phyloP scores from a whole-genome alignment of 768 basidiomycete species.

The Mycena olivaceomarginata region DNA sequence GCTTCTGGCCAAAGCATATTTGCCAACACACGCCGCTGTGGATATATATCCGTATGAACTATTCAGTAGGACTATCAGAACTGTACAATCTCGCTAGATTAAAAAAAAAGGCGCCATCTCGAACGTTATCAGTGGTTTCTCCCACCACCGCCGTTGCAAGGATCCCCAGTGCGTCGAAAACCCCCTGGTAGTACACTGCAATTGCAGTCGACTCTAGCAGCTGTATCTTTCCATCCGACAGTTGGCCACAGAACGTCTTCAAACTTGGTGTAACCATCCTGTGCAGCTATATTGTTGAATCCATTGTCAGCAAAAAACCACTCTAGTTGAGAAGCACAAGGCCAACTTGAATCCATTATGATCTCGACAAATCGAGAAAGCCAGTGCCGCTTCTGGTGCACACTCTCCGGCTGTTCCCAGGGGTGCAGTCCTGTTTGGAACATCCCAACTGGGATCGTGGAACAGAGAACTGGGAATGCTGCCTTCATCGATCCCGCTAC shows the following conservation, averaged over 20 bases:
- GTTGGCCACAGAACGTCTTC: neutral
- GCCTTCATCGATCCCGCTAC: no score
- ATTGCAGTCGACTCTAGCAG: neutral
- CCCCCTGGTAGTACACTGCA: conserved; percentile 10
- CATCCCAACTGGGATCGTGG: neutral
- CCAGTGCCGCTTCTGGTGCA: neutral
- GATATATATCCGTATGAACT: no score
- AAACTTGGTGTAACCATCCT: no score
- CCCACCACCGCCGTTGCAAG: neutral
- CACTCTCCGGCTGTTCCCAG: neutral
- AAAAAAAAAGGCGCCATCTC: no score
- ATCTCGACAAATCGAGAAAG: conserved; percentile 9
- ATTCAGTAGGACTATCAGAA: no score
- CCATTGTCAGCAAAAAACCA: neutral
- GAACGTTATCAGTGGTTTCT: no score
- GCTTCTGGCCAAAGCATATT: no score
- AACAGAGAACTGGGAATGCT: neutral
- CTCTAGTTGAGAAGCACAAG: neutral
- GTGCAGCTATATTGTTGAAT: neutral
- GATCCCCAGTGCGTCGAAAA: conserved; percentile 17
- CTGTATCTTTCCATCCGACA: neutral
- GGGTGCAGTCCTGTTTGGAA: neutral
- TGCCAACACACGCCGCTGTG: no score
- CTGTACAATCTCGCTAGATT: no score
- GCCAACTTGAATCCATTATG: conserved; percentile 4